Conservation (phyloP, 768 basidiomycete genomes). For the Leccinellum albellum region DNA sequence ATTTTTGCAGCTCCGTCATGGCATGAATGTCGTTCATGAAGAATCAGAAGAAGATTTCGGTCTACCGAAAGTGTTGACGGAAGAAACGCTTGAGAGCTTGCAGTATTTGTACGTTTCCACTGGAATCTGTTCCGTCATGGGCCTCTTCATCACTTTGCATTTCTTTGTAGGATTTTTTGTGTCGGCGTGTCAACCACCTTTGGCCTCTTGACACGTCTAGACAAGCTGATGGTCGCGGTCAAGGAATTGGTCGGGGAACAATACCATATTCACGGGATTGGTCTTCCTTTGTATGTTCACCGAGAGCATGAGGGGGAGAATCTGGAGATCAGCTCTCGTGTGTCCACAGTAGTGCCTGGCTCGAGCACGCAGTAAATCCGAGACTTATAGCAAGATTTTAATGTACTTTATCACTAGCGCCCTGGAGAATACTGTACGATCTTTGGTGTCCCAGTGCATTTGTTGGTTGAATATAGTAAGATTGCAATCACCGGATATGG, state of each 20-base stretch:
- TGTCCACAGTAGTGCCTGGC: background rate
- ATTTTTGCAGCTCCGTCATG: conserved; percentile 47
- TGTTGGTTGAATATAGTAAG: no score
- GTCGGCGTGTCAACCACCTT: conserved; percentile 71
- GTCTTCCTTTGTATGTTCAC: conserved; percentile 25
- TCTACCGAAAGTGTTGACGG: conserved; percentile 63
- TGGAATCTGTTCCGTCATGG: background rate
- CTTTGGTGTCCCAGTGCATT: no score
- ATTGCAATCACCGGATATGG: no score
- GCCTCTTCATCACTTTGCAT: background rate
- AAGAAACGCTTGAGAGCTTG: conserved; percentile 70
- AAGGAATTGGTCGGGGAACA: conserved; percentile 88
- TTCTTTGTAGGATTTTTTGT: conserved; percentile 51
- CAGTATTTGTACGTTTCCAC: conserved; percentile 66
- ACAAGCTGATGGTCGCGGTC: conserved; percentile 73
- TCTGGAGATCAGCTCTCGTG: conserved; percentile 30
- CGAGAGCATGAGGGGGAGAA: conserved; percentile 14
- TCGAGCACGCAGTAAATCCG: background rate
- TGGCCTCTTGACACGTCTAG: conserved; percentile 67
- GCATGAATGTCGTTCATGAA: conserved; percentile 63
- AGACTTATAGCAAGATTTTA: background rate
- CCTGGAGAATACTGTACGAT: no score
- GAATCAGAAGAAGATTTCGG: conserved; percentile 75
- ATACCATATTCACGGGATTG: conserved; percentile 77
- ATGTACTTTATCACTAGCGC: background rate